A percentile compares a stretch with the other conserved stretches of the same genome.
Conservation (phyloP, 352 stramenopile species). For the Phytophthora litchii region DNA sequence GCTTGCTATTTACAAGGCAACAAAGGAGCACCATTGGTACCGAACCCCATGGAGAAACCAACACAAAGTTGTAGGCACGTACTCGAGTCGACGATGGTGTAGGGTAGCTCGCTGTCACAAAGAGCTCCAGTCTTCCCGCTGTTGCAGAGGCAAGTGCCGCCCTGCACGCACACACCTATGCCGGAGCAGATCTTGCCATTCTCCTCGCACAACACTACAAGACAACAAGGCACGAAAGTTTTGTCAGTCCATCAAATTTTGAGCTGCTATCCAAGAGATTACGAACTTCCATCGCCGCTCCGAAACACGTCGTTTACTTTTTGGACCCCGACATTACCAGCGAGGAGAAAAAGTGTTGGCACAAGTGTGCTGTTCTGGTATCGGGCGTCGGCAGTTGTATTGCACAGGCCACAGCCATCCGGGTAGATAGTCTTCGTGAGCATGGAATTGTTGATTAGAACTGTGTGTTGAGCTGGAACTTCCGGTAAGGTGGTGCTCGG, state of each 20-base stretch:
- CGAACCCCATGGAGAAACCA: slow-evolving; percentile 5
- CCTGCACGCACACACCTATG: slow-evolving; percentile 64
- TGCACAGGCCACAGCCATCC: slow-evolving; percentile 73
- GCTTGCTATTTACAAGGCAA: slow-evolving; percentile 44
- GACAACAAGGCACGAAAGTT: slow-evolving; percentile 15
- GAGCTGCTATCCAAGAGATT: not conserved
- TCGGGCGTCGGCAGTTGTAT: slow-evolving; percentile 38
- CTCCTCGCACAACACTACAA: slow-evolving; percentile 75
- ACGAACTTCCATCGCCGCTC: slow-evolving; percentile 64
- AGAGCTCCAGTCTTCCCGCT: slow-evolving; percentile 57
- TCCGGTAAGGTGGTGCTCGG: slow-evolving; percentile 37
- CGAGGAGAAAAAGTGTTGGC: slow-evolving; percentile 67
- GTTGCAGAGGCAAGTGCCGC: slow-evolving; percentile 74
- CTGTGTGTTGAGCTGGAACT: slow-evolving; percentile 39
- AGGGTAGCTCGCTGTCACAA: slow-evolving; percentile 58
- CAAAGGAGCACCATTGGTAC: slow-evolving; percentile 8
- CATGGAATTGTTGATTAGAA: slow-evolving; percentile 53
- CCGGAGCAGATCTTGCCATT: slow-evolving; percentile 71
- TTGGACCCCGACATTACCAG: slow-evolving; percentile 67
- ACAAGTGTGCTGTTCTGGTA: slow-evolving; percentile 66
- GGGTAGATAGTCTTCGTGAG: slow-evolving; percentile 69
- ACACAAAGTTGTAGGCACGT: not conserved
- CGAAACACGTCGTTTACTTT: slow-evolving; percentile 82
- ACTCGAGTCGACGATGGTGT: slow-evolving; percentile 57
- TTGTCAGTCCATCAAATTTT: not conserved